Evolutionary conservation across 1,284 basidiomycete species (phyloP), one percentile per base, ranked within the genome.

Genomic region (Xerocomus minutiporus): DNA sequence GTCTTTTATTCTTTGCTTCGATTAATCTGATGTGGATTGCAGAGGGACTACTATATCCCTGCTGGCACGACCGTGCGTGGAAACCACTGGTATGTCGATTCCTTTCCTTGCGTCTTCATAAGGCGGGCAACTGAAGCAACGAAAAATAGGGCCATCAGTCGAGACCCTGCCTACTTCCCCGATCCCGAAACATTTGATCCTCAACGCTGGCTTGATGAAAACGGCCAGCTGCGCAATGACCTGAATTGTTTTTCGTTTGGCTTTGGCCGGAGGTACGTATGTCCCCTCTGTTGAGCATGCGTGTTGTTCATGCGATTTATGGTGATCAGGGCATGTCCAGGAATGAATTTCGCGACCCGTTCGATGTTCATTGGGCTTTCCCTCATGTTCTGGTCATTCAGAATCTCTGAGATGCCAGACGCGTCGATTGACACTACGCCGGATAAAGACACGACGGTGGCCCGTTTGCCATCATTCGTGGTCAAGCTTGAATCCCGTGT

Each of bases 131-230:
- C 43, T 15, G 50, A 58, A 15, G 15, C 4, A 23, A 8, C 20
- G 31, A 29, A 34, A 20, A 34, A 23, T 25, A 61, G 80, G 79
- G 72, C 79, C 0, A 77, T 86, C 29, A 74, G 73, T 1, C 74
- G 78, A 32, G 83, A 86, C 60, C 79, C 82, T 0, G 67, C 66
- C 5, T 72, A 76, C n/a, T 86, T 81, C 65, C 78, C 78, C 0
- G 76, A 84, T 45, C 81, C 82, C 0, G 80, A 84, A 48, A 61
- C 47, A 12, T 86, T 86, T 60, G 68, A 80, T 43, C 83, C 82
- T 3, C 72, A 75, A 54, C 73, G 82, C 17, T 86, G 82, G 83
- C 50, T 86, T 6, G 75, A 73, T 23, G 57, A 67, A 17, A 65
- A 8, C 9, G 29, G 29, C 8, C 8, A 29, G 9, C 29, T 29